Percentiles rank a stretch among this genome's conserved stretches.
Conservation (phyloP, 2,329 filamentous ascomycete genomes). For the Gaeumannomyces tritici region DNA sequence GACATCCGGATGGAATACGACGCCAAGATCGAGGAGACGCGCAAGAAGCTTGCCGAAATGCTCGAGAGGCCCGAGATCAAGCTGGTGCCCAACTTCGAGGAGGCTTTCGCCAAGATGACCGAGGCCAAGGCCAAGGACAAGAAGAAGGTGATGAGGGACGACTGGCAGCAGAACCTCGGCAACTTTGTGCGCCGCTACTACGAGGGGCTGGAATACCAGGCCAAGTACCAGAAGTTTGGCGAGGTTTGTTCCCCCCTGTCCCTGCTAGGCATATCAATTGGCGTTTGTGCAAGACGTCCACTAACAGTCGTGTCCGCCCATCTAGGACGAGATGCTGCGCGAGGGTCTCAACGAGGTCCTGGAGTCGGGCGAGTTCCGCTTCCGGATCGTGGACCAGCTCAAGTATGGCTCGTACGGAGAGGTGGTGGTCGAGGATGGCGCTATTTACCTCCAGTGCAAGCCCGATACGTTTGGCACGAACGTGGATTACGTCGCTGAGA, state of each 20-base stretch:
- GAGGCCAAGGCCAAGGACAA: constrained; percentile 17
- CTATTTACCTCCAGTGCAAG: constrained; percentile 34
- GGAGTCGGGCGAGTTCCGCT: constrained; percentile 28
- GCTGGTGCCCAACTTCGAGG: constrained; percentile 37
- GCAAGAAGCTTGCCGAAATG: constrained; percentile 23
- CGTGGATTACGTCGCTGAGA: constrained; percentile 20
- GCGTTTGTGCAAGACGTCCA: not conserved
- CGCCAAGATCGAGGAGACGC: constrained; percentile 26
- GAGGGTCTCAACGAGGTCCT: constrained; percentile 38
- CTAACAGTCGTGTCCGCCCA: not conserved
- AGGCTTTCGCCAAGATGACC: constrained; percentile 28
- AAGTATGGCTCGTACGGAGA: constrained; percentile 32
- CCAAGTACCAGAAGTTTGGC: constrained; percentile 9
- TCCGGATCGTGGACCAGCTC: constrained; percentile 37
- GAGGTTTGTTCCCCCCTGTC: not conserved
- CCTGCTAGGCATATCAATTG: too few species aligned
- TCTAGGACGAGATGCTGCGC: constrained; percentile 32
- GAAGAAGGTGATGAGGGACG: constrained; percentile 19
- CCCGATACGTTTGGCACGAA: constrained; percentile 25
- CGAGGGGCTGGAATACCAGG: constrained; percentile 20
- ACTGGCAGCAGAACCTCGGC: constrained; percentile 36
- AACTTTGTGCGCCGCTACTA: constrained; percentile 30
- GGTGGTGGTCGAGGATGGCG: constrained; percentile 34
- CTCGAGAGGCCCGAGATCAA: constrained; percentile 29
- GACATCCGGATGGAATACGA: constrained; percentile 35